Evolutionary conservation across 2,329 filamentous ascomycete species (phyloP).

Genomic region (Eutypa lata): DNA sequence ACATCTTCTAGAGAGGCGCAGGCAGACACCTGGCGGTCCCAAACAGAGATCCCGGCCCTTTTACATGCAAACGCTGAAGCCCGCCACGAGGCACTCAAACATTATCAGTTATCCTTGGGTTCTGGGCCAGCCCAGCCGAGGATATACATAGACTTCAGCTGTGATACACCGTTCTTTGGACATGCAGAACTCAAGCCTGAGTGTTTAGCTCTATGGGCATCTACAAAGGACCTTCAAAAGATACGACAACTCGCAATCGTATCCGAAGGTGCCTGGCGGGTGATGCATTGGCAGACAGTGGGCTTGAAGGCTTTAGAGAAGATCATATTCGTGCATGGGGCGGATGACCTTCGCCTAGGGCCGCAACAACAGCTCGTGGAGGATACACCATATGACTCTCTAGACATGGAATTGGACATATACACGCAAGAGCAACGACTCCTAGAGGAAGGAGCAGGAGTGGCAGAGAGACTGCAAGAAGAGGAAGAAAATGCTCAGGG

Average conservation of each 20-base stretch:
- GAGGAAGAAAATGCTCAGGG: conserved; percentile 7
- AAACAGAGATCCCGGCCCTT: conserved; percentile 26
- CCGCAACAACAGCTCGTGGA: conserved; percentile 22
- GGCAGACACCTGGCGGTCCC: conserved; percentile 25
- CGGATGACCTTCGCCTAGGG: conserved; percentile 22
- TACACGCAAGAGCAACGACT: conserved; percentile 17
- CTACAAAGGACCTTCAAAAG: conserved; percentile 22
- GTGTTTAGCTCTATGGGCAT: conserved; percentile 24
- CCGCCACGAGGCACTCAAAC: conserved; percentile 28
- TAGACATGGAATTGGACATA: conserved; percentile 14
- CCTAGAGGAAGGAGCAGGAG: not conserved
- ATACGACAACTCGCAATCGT: conserved; percentile 27
- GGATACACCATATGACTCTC: conserved; percentile 18
- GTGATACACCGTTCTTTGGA: conserved; percentile 30
- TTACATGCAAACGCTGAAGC: conserved; percentile 31
- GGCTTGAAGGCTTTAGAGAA: conserved; percentile 23
- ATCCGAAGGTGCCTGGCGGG: conserved; percentile 29
- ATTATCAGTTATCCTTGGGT: conserved; percentile 26
- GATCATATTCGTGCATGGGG: conserved; percentile 29
- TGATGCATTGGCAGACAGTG: conserved; percentile 24
- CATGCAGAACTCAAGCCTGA: conserved; percentile 24
- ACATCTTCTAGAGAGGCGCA: conserved; percentile 4
- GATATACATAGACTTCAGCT: conserved; percentile 29
- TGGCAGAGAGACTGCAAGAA: conserved; percentile 12
- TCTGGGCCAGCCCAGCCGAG: conserved; percentile 19